A percentile compares a stretch with the other conserved stretches of the same genome.
These are phyloP conservation scores for Melaleuca alternifolia DNA, from an alignment of 345 rosid species.

Conservation along the genomic window DNA sequence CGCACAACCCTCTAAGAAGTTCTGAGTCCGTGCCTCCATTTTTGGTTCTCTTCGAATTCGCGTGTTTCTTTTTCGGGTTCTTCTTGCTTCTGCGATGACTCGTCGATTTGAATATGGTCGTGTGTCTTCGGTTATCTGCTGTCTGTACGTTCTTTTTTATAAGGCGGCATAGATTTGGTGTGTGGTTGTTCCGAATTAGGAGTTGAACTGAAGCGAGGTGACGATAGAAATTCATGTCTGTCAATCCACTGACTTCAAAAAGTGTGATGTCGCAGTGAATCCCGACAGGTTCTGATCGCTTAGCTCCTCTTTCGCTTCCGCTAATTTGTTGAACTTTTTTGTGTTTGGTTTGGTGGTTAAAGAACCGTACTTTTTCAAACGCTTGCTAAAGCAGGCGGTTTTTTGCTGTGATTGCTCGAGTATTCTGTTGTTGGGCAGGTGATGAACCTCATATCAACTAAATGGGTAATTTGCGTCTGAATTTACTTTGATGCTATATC, in stretches of 20 bases:
- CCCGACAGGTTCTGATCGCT: conserved; percentile 17
- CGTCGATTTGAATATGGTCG: neutral
- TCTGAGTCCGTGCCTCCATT: neutral
- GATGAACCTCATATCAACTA: conserved; percentile 8
- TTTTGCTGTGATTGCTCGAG: neutral
- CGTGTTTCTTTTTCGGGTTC: too few species aligned
- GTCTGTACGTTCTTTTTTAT: neutral
- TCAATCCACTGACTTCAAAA: conserved; percentile 7
- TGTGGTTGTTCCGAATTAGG: neutral
- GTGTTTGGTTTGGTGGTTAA: neutral
- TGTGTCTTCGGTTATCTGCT: neutral
- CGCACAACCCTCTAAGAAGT: conserved; percentile 13
- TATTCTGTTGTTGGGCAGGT: conserved; percentile 5
- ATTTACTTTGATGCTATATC: conserved; percentile 12
- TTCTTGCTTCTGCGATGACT: neutral
- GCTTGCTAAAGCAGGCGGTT: neutral
- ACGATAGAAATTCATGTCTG: conserved; percentile 14
- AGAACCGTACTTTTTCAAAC: neutral
- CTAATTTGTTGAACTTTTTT: neutral
- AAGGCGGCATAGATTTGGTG: neutral
- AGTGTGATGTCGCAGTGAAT: conserved; percentile 8
- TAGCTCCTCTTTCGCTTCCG: neutral
- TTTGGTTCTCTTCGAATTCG: neutral
- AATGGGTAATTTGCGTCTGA: conserved; percentile 43
- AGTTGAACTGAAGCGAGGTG: conserved; percentile 3